A percentile compares a stretch with the other conserved stretches of the same genome.
phyloP scores from a whole-genome alignment of 164 flowering plant species.

The Macadamia tetraphylla region DNA sequence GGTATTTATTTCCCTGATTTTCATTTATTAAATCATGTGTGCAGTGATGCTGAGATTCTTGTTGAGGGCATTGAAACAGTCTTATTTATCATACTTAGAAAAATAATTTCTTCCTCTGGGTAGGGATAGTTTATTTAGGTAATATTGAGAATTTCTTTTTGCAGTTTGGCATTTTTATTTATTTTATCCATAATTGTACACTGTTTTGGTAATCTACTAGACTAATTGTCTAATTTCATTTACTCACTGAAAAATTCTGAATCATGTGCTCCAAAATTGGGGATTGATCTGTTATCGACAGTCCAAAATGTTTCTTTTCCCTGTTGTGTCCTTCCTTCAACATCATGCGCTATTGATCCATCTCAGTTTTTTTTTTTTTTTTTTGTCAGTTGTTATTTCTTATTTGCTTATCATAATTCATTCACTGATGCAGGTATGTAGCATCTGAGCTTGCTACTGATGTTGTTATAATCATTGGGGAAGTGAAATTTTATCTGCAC shows the following conservation, averaged over 20 bases:
- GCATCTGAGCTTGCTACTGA: conserved; percentile 69
- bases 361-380: background rate
- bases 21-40: too few species aligned
- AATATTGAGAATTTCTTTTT: too few species aligned
- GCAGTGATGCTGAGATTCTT: too few species aligned
- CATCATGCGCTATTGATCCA: background rate
- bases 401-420: background rate
- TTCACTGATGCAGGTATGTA: conserved; percentile 52
- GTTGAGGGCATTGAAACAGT: too few species aligned
- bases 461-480: conserved; percentile 48
- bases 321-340: background rate
- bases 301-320: background rate
- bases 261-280: background rate
- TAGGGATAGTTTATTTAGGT: too few species aligned
- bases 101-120: too few species aligned
- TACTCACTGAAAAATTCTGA: background rate
- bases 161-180: too few species aligned
- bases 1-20: too few species aligned
- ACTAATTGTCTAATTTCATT: background rate
- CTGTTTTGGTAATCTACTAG: background rate
- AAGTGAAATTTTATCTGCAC: conserved; percentile 63
- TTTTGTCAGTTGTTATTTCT: background rate
- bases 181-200: too few species aligned
- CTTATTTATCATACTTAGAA: too few species aligned
- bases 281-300: background rate